These are phyloP conservation scores for Immersiella caudata DNA, from an alignment of 495 filamentous ascomycete species.

Conservation along the genomic window DNA sequence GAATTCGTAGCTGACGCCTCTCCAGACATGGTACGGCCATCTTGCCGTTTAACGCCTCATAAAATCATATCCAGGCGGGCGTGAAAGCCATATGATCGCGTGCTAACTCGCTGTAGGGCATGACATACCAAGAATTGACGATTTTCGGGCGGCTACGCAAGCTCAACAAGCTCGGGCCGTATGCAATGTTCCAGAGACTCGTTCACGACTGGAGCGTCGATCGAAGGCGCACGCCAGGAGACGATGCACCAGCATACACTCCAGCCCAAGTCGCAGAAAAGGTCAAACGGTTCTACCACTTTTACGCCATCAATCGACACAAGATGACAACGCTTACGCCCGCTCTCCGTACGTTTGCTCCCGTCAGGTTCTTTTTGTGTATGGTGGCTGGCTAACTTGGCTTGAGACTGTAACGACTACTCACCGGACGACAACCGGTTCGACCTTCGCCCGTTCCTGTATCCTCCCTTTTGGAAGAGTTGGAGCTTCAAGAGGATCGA, in stretches of 20 bases:
- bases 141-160: conserved; percentile 61
- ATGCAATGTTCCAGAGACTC: conserved; percentile 68
- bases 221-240: conserved; percentile 31
- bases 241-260: conserved; percentile 37
- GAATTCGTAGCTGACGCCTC: not conserved
- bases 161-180: conserved; percentile 72
- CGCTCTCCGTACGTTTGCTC: conserved; percentile 28
- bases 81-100: too few species aligned
- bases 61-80: too few species aligned
- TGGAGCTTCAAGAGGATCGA: conserved; percentile 61
- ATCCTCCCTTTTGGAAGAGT: conserved; percentile 50
- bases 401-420: conserved; percentile 32
- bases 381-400: not conserved
- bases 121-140: conserved; percentile 58
- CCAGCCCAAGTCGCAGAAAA: conserved; percentile 58
- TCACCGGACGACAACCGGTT: conserved; percentile 52
- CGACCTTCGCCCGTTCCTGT: conserved; percentile 67
- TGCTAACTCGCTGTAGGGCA: conserved; percentile 23
- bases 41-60: not conserved
- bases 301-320: conserved; percentile 59
- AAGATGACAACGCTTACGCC: conserved; percentile 71
- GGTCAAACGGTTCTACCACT: conserved; percentile 69
- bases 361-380: not conserved
- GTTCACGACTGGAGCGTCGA: conserved; percentile 69
- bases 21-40: not conserved